phyloP scores from a whole-genome alignment of 202 grass and related monocot genomes.

The Eragrostis tef region DNA sequence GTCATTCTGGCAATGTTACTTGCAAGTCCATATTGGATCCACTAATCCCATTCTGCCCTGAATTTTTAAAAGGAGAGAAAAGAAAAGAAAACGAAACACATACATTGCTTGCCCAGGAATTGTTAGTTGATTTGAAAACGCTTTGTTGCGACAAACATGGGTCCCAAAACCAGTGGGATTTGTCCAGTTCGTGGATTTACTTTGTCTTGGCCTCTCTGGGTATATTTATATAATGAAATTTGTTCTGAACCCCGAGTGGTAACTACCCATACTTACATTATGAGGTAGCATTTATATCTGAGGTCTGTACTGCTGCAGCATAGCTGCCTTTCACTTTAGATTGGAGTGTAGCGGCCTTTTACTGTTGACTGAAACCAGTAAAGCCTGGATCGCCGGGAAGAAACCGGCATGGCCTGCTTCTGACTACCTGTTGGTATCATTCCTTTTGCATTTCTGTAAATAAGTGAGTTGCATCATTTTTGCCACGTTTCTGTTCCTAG shows the following conservation, averaged over 20 bases:
- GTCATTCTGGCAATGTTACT: conserved; percentile 31
- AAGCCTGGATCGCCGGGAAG: too few species aligned
- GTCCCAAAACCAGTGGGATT: background rate
- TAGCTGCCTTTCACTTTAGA: background rate
- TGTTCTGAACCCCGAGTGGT: background rate
- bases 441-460: background rate
- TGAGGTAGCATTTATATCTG: background rate
- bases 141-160: background rate
- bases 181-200: background rate
- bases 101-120: background rate
- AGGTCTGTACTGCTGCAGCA: background rate
- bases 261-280: background rate
- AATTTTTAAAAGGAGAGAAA: background rate
- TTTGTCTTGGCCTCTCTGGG: background rate
- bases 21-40: background rate
- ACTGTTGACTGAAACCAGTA: background rate
- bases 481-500: conserved; percentile 20
- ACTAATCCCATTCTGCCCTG: conserved; percentile 15
- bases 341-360: background rate
- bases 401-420: too few species aligned
- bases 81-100: background rate
- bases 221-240: background rate
- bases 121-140: conserved; percentile 1
- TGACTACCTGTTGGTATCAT: too few species aligned
- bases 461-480: conserved; percentile 2